Conservation (phyloP, 2,329 filamentous ascomycete genomes). For the Ophiostoma ips region DNA sequence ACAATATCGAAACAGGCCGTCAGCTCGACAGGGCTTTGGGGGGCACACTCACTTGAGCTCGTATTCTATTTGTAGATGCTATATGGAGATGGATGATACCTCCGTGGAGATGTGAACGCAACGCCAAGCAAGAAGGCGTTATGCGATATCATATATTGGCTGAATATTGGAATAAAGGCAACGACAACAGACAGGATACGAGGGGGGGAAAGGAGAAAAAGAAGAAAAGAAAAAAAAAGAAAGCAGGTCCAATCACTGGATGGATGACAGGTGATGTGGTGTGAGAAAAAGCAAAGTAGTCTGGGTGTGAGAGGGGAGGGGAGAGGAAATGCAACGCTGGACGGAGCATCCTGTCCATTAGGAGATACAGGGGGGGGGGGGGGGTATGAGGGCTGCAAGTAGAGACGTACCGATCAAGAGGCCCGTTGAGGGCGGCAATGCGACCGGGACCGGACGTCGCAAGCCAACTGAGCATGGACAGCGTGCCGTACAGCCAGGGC, state of each 20-base stretch:
- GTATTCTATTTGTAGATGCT: background rate
- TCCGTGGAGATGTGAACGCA: background rate
- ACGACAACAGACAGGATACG: background rate
- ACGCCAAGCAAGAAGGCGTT: too few species aligned
- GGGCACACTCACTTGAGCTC: background rate
- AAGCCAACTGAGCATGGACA: constrained; percentile 64
- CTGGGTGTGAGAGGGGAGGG: background rate
- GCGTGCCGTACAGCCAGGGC: constrained; percentile 72
- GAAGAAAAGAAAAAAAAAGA: background rate
- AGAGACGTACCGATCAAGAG: constrained; percentile 73
- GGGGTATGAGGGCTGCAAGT: constrained; percentile 2
- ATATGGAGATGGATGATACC: background rate
- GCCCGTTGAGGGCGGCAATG: constrained; percentile 60
- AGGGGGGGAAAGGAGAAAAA: too few species aligned
- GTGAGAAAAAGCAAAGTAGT: background rate
- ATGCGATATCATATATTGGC: too few species aligned
- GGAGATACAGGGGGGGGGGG: background rate
- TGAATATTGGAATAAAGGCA: too few species aligned
- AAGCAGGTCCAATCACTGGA: constrained; percentile 8
- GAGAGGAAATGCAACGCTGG: background rate
- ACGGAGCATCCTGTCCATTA: background rate
- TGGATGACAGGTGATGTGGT: background rate
- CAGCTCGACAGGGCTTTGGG: background rate
- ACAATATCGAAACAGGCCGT: too few species aligned
- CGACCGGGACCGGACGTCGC: constrained; percentile 59